These are phyloP conservation scores for Amesomyces nigricolor DNA, from an alignment of 2,329 filamentous ascomycete species.

Conservation along the genomic window DNA sequence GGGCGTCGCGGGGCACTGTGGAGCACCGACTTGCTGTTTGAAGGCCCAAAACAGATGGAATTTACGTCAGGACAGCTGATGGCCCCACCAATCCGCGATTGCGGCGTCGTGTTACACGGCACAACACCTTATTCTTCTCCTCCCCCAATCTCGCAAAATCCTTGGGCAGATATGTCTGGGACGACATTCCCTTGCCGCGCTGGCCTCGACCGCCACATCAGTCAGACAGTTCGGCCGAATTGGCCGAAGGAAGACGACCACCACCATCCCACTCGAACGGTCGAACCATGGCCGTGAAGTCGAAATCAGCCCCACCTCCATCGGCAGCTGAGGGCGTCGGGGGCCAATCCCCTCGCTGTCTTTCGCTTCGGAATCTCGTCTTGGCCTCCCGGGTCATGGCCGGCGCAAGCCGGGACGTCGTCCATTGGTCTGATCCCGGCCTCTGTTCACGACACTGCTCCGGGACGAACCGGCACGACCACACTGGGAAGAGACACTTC, in stretches of 20 bases:
- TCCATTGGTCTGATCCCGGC: not conserved
- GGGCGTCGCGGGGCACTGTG: conserved; percentile 9
- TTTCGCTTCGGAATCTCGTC: not conserved
- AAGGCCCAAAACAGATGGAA: not conserved
- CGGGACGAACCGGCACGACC: not conserved
- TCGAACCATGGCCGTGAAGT: too few relatives aligned
- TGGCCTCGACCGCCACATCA: too few relatives aligned
- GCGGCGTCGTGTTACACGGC: not conserved
- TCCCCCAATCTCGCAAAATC: not conserved
- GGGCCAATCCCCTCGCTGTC: not conserved
- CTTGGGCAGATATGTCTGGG: too few relatives aligned
- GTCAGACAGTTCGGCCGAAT: too few relatives aligned
- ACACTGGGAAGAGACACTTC: not conserved
- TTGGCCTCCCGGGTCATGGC: conserved; percentile 5
- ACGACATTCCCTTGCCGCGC: not conserved
- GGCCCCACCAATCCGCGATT: not conserved
- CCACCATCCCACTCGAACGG: too few relatives aligned
- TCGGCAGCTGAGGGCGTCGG: not conserved
- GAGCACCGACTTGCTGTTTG: not conserved
- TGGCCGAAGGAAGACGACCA: too few relatives aligned
- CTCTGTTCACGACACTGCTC: not conserved
- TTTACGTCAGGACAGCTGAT: conserved; percentile 9
- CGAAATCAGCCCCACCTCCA: not conserved
- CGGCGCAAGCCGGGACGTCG: conserved; percentile 8
- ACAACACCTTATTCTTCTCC: not conserved